These are phyloP conservation scores for Termitomyces sp. DNA, from an alignment of 768 basidiomycete species.

Conservation along the genomic window DNA sequence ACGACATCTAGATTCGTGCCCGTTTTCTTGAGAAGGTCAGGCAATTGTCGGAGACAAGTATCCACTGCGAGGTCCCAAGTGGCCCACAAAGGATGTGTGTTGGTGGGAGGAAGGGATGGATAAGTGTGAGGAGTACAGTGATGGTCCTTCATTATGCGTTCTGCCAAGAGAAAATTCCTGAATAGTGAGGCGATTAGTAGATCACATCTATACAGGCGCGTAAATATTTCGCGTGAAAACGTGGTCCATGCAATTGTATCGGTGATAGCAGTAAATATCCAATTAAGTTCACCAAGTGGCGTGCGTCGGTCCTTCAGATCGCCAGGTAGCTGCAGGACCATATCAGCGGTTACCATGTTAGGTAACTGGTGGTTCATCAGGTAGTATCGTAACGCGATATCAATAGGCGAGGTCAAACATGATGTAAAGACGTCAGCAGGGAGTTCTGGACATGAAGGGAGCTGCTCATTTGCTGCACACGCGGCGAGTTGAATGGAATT, in stretches of 20 bases:
- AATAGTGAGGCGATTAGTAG: slow-evolving; percentile 94
- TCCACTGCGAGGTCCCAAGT: slow-evolving; percentile 98
- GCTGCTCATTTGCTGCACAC: slow-evolving; percentile 83
- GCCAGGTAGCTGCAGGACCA: slow-evolving; percentile 93
- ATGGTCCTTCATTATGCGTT: slow-evolving; percentile 97
- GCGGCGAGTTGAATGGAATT: slow-evolving; percentile 94
- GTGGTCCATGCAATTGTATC: slow-evolving; percentile 99
- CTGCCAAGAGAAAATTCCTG: slow-evolving; percentile 94
- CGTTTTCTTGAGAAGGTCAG: slow-evolving; percentile 59
- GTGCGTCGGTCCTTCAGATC: slow-evolving; percentile 96
- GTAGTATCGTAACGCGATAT: slow-evolving; percentile 92
- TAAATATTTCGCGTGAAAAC: slow-evolving; percentile 90
- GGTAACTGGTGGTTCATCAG: slow-evolving; percentile 87
- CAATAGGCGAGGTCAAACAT: slow-evolving; percentile 96
- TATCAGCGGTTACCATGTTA: slow-evolving; percentile 75
- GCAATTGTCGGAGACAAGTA: slow-evolving; percentile 89
- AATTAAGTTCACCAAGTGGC: slow-evolving; percentile 96
- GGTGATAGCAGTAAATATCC: slow-evolving; percentile 99
- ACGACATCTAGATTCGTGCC: slow-evolving; percentile 18
- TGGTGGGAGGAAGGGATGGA: slow-evolving; percentile 90
- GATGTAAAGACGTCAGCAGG: slow-evolving; percentile 98
- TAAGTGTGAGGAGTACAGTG: slow-evolving; percentile 94
- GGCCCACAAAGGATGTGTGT: slow-evolving; percentile 94
- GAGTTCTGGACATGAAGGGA: slow-evolving; percentile 94
- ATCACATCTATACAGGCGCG: slow-evolving; percentile 90